phyloP scores from a whole-genome alignment of 768 basidiomycete genomes.

The Fomitopsis serialis region DNA sequence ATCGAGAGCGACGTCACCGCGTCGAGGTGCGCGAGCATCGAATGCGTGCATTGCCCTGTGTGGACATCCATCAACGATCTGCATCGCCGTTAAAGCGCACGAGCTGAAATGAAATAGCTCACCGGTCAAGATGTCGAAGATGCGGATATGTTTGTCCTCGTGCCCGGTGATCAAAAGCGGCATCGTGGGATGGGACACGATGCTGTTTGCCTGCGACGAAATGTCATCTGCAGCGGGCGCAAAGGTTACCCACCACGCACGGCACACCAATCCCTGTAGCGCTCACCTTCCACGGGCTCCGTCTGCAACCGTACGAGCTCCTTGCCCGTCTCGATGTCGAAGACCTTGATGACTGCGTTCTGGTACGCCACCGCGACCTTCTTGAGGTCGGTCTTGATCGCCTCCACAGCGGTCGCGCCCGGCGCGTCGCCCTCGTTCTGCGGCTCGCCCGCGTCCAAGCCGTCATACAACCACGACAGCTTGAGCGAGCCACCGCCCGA shows the following conservation, averaged over 20 bases:
- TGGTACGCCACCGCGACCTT: conserved; percentile 89
- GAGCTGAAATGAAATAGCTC: conserved; percentile 18
- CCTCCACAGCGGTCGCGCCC: conserved; percentile 80
- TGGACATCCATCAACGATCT: background rate
- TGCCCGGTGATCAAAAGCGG: conserved; percentile 84
- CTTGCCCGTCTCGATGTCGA: conserved; percentile 85
- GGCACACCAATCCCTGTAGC: background rate
- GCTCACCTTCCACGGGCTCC: conserved; percentile 53
- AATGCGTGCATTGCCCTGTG: conserved; percentile 80
- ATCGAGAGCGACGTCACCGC: conserved; percentile 89
- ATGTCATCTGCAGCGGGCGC: conserved; percentile 52
- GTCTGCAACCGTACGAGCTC: conserved; percentile 59
- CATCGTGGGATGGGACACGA: conserved; percentile 88
- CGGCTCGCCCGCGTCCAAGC: conserved; percentile 45
- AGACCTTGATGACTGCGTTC: conserved; percentile 85
- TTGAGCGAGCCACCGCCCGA: conserved; percentile 60
- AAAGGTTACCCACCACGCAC: background rate
- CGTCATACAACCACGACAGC: conserved; percentile 78
- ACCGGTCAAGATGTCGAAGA: conserved; percentile 86
- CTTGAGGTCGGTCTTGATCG: conserved; percentile 76
- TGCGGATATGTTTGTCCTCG: conserved; percentile 89
- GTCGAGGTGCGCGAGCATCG: conserved; percentile 87
- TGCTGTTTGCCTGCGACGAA: conserved; percentile 77
- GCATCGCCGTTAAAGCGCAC: background rate
- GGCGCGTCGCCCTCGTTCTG: conserved; percentile 42